A percentile compares a stretch with the other conserved stretches of the same genome.
phyloP scores from a whole-genome alignment of 805 yeast species.

The Hanseniaspora mollemarum region DNA sequence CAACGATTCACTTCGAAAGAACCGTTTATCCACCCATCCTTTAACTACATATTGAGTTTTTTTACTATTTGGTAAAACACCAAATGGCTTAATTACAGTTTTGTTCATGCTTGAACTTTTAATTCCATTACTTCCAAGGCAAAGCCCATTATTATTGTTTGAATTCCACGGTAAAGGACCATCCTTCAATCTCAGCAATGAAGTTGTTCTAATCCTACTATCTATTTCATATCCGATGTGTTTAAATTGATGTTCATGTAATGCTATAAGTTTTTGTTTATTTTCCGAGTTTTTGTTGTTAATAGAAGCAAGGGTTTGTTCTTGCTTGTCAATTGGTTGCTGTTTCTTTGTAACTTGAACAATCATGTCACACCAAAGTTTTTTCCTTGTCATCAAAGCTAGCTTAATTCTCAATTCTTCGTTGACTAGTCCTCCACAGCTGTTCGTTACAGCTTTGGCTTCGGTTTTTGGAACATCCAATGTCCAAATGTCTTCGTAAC shows the following conservation, averaged over 20 bases:
- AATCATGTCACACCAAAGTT: conserved; percentile 27
- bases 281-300: not conserved
- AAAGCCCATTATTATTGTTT: not conserved
- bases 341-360: conserved; percentile 22
- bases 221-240: conserved; percentile 1
- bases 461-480: conserved; percentile 19
- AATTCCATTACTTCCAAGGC: not conserved
- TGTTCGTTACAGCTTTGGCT: not conserved
- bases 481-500: conserved; percentile 21
- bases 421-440: not conserved
- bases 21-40: conserved; percentile 29
- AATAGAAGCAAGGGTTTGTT: no score
- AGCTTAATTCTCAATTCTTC: conserved; percentile 22
- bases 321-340: conserved; percentile 19
- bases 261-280: not conserved
- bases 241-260: not conserved
- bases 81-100: conserved; percentile 27
- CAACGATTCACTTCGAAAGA: conserved; percentile 16
- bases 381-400: conserved; percentile 27
- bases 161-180: conserved; percentile 6
- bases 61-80: conserved; percentile 22
- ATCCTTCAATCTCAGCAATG: conserved; percentile 7
- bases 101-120: not conserved
- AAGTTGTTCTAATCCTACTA: not conserved
- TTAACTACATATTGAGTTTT: conserved; percentile 28